These are phyloP conservation scores for Helminthosporium solani DNA, from an alignment of 2,329 filamentous ascomycete species.

Conservation along the genomic window DNA sequence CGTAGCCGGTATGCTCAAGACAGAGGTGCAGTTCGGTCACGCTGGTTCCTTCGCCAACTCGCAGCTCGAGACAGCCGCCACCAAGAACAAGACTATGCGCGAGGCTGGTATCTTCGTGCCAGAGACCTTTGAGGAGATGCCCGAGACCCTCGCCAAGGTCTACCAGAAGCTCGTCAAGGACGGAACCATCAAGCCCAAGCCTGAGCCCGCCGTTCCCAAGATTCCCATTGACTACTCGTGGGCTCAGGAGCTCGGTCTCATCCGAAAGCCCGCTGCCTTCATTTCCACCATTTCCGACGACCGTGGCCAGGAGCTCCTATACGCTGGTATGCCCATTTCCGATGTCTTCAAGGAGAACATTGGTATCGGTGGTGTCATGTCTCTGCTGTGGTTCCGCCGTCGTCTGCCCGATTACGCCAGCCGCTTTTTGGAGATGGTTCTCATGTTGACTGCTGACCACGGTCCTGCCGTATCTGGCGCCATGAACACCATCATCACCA, in stretches of 20 bases:
- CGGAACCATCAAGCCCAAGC: slow-evolving; percentile 79
- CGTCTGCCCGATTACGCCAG: slow-evolving; percentile 93
- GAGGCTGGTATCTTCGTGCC: slow-evolving; percentile 94
- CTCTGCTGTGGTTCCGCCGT: slow-evolving; percentile 98
- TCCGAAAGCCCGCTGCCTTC: slow-evolving; percentile 99
- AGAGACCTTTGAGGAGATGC: slow-evolving; percentile 95
- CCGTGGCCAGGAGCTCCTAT: slow-evolving; percentile 98
- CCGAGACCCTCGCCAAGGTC: slow-evolving; percentile 70
- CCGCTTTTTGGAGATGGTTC: slow-evolving; percentile 99
- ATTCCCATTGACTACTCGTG: slow-evolving; percentile 99
- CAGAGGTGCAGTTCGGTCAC: slow-evolving; percentile 98
- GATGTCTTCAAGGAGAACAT: slow-evolving; percentile 99
- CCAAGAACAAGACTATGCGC: slow-evolving; percentile 96
- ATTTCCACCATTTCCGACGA: slow-evolving; percentile 99
- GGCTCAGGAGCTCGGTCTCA: slow-evolving; percentile 98
- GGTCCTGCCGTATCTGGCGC: slow-evolving; percentile 98
- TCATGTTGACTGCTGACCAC: slow-evolving; percentile 99
- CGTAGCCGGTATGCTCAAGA: slow-evolving; percentile 99
- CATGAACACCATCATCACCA: slow-evolving; percentile 99
- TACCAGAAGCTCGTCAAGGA: slow-evolving; percentile 86
- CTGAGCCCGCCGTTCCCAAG: slow-evolving; percentile 94
- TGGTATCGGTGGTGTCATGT: slow-evolving; percentile 99
- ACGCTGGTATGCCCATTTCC: slow-evolving; percentile 99
- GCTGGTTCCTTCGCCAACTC: slow-evolving; percentile 99
- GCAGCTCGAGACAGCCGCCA: slow-evolving; percentile 92